Base-by-base conservation (phyloP, 305 asterid species). In the Fraxinus sp. region DNA sequence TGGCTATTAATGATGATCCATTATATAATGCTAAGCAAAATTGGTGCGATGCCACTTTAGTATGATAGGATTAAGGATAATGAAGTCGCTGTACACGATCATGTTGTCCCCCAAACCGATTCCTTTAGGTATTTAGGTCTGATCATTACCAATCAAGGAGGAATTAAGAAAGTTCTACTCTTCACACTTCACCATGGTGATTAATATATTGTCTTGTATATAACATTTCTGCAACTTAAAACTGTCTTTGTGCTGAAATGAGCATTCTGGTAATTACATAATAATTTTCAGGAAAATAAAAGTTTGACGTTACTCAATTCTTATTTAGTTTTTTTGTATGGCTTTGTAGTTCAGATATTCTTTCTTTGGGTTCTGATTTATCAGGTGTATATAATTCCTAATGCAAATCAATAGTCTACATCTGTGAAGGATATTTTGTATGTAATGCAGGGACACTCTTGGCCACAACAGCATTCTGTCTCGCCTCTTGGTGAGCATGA, bases 381-480 rank as follows among this genome's bases (percentile, higher is more conserved):
- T 68, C 74, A 68, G 37, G 35, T 68, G n/a, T 26, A 28, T 68
- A 28, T 68, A 13, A 10, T 68, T 64, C 72, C 72, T 26, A 22
- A 64, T 64, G 30, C 32, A 62, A 62, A 62, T 62, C 33, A 64
- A 26, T 24, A 64, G 33, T 64, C 32, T 24, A 64, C 72, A 24
- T 62, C 5, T 64, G 16, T 64, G 6, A 64, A 71, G 64, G 77
- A 79, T 22, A n/a, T 77, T 64, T 85, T 55, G 79, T 62, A 52
- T 80, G 41, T 26, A 78, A 64, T 80, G 85, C 87, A 89, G 92
- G 85, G 86, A 62, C 79, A 85, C 24, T 71, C 81, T 70, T 86
- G 88, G 85, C 86, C 88, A 36, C 86, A 79, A 79, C 88, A 84
- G 79, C 80, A 78, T 44, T 83, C 88, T 78, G 73, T 78, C 57